Base-by-base conservation (phyloP, 306 rosid genomes). In the Lablab purpureus region DNA sequence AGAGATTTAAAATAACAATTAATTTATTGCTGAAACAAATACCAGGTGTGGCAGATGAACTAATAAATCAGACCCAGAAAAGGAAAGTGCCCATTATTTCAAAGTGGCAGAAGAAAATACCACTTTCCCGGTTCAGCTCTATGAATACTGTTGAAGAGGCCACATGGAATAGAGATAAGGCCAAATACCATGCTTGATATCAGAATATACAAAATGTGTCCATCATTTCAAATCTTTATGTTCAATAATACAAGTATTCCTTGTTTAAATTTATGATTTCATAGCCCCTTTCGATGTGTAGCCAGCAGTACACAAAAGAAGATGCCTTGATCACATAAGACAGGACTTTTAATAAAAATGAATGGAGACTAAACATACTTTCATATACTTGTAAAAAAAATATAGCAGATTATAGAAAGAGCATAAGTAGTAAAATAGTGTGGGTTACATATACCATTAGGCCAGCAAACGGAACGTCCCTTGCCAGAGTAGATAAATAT, bases 381-480 rank as follows among this genome's bases (percentile, higher is more conserved):
- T 28, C 64, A 58, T 37, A 25, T 32, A 30, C 73, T 60, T 5
- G 37, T 25, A 78, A 4, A 68, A 36, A 71, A 43, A 70, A 52
- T 21, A 67, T 22, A 55, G 82, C 19, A 76, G 30, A 43, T 64
- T 30, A 51, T 36, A 43, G 27, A 32, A 8, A 64, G 65, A 6
- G 56, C 19, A 41, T 58, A 18, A 36, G 32, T 12, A 51, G 15
- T 55, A 40, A 64, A 40, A 66, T 22, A 12, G 23, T 4, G 28
- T 18, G 58, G 43, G 43, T n/a, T 13, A 17, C 74, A 37, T 63
- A 77, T 87, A 93, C 97, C 98, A 93, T 93, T 55, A 93, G 81
- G 75, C 98, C 97, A 27, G 98, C 97, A 81, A 91, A 93, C 30
- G 98, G 98, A 79, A 93, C 92, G 82, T 93, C 98, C 87, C 98